Base-by-base conservation (phyloP, 2,329 filamentous ascomycete genomes). In the Fusarium tanahbumbuense region DNA sequence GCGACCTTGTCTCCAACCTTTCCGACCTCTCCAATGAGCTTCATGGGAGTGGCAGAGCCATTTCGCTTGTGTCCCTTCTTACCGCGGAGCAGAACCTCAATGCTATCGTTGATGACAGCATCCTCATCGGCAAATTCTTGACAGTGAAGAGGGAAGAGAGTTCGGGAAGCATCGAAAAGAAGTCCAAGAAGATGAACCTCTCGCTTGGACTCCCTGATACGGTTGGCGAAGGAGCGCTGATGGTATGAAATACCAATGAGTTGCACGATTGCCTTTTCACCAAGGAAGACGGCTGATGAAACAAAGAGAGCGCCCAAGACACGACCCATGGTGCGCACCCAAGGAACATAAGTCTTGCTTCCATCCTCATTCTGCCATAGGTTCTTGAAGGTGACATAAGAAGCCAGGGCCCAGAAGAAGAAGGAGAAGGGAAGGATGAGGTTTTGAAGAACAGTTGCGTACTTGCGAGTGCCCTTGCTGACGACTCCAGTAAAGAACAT, bases 1-100 rank as follows among this genome's bases (percentile, higher is more conserved):
- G 94, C 97, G 67, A 98, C 89, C 81, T 97, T 97, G 84, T 97
- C 95, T 75, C 95, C 95, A 57, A 97, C 85, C 23, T 94, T 90
- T 42, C 92, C 92, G 53, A 93, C 90, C 58, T 91, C 90, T 60
- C 90, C 87, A 52, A 98, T 90, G 18, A 98, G 81, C 67, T 88
- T 89, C 86, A 97, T 90, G 1, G 95, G 95, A 4, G 92, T 93
- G 8, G 86, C 88, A 10, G 90, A 89, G 46, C 91, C 92, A 5
- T 81, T 81, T 44, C 80, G 83, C 69, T 78, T 83, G 70, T 82
- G 81, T 48, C 78, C 80, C 58, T 82, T 85, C 73, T 87, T 88
- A 65, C 85, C 87, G 18, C 85, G 83, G 20, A 93, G 83, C 70
- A 89, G 86, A 47, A 93, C 83, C 75, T 94, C 88, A 76, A 94